phyloP scores from a whole-genome alignment of 495 filamentous ascomycete species.

The Hypoxylon subgilvum region DNA sequence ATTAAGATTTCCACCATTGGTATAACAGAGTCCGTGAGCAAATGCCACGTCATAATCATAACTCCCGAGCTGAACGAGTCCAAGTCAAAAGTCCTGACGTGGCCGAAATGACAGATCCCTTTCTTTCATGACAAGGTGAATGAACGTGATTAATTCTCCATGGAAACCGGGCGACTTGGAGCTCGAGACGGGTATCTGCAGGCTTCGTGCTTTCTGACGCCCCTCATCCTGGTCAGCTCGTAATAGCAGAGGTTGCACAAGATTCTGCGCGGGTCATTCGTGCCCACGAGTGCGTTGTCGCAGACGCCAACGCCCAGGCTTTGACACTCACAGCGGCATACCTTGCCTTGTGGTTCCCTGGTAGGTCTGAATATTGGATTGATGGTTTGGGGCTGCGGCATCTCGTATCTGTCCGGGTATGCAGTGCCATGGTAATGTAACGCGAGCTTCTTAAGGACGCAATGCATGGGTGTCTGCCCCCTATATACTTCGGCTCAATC shows the following conservation, averaged over 20 bases:
- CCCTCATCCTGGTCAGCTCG: constrained; percentile 17
- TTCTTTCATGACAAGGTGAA: constrained; percentile 6
- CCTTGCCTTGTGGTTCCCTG: background rate
- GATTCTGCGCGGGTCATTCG: constrained; percentile 6
- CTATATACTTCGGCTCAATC: background rate
- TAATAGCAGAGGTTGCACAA: constrained; percentile 20
- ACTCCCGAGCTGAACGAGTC: background rate
- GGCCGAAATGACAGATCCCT: constrained; percentile 15
- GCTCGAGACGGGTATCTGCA: constrained; percentile 23
- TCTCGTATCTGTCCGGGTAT: background rate
- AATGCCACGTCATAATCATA: background rate
- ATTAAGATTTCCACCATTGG: no score
- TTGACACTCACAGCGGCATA: constrained; percentile 11
- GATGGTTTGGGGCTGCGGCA: constrained; percentile 4
- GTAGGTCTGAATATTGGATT: background rate
- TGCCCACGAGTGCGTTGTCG: constrained; percentile 10
- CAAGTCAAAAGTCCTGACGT: constrained; percentile 1
- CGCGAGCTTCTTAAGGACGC: background rate
- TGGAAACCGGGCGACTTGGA: constrained; percentile 5
- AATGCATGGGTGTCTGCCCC: background rate
- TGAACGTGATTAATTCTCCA: constrained; percentile 4
- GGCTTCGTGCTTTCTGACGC: constrained; percentile 4
- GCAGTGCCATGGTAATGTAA: background rate
- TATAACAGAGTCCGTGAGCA: no score
- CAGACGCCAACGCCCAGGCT: constrained; percentile 11